These are phyloP conservation scores for Fragaria iinumae DNA, from an alignment of 306 rosid genomes.

Conservation along the genomic window DNA sequence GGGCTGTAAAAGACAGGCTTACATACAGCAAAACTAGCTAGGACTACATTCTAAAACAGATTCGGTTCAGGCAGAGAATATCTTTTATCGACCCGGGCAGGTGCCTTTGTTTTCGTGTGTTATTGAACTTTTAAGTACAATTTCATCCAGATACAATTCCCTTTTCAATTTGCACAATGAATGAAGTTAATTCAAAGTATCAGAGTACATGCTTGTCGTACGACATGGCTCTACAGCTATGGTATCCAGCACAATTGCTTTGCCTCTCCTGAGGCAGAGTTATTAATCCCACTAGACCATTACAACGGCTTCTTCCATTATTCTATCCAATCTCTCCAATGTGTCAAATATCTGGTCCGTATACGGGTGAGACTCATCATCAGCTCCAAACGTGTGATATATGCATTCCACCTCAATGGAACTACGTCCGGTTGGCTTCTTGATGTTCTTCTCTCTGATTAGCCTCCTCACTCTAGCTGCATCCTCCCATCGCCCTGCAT, in stretches of 20 bases:
- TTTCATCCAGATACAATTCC: not conserved
- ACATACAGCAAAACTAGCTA: not conserved
- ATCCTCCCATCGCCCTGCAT: conserved; percentile 61
- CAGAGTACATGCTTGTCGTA: not conserved
- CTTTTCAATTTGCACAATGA: not conserved
- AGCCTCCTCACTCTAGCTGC: conserved; percentile 67
- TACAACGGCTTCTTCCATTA: conserved; percentile 37
- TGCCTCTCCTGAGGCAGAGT: not conserved
- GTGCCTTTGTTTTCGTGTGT: not conserved
- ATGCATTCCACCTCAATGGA: conserved; percentile 61
- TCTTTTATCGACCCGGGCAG: too few relatives aligned
- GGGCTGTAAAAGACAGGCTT: not conserved
- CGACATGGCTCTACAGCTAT: not conserved
- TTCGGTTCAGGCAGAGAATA: too few relatives aligned
- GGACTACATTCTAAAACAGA: too few relatives aligned
- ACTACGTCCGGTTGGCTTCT: conserved; percentile 67
- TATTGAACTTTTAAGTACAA: not conserved
- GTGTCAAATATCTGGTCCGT: conserved; percentile 47
- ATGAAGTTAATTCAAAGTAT: not conserved
- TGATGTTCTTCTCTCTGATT: conserved; percentile 61
- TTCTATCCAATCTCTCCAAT: conserved; percentile 43
- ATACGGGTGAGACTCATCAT: conserved; percentile 57
- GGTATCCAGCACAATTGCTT: not conserved
- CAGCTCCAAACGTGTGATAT: conserved; percentile 48
- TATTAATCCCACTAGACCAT: not conserved